Conservation (phyloP, 2,329 filamentous ascomycete genomes). For the Talaromyces sp. region DNA sequence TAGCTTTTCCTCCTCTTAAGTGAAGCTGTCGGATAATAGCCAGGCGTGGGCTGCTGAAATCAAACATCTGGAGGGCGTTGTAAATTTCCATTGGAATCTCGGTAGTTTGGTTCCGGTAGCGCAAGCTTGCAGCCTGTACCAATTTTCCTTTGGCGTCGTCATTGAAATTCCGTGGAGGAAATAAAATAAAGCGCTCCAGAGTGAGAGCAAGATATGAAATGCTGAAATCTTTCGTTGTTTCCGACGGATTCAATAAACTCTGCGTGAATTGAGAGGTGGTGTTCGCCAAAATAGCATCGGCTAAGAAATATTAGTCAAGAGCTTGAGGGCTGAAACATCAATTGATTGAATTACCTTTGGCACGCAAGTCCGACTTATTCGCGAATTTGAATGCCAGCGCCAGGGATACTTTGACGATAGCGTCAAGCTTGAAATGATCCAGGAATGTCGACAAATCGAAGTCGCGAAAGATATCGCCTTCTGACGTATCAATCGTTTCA, state of each 20-base stretch:
- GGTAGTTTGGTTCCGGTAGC: constrained; percentile 57
- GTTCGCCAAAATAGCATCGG: constrained; percentile 80
- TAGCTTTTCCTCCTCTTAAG: constrained; percentile 66
- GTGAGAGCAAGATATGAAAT: constrained; percentile 70
- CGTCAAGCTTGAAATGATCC: constrained; percentile 91
- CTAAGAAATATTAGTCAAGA: constrained; percentile 41
- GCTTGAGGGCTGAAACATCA: not conserved
- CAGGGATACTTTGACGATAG: constrained; percentile 78
- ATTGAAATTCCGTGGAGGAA: constrained; percentile 80
- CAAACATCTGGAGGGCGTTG: constrained; percentile 41
- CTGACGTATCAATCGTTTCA: constrained; percentile 82
- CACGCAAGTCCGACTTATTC: constrained; percentile 73
- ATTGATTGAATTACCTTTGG: constrained; percentile 63
- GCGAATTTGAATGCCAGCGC: constrained; percentile 82
- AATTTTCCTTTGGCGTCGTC: constrained; percentile 65
- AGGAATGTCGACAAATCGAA: constrained; percentile 95
- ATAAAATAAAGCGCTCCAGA: constrained; percentile 79
- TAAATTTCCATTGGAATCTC: constrained; percentile 39
- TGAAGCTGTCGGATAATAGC: constrained; percentile 62
- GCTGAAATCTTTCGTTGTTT: constrained; percentile 60
- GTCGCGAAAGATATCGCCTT: constrained; percentile 89
- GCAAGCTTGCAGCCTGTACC: constrained; percentile 57
- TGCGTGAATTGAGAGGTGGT: constrained; percentile 74
- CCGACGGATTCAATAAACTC: constrained; percentile 61
- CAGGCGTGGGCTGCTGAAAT: constrained; percentile 35